phyloP scores from a whole-genome alignment of 768 basidiomycete genomes.

The Sarcodon sp. region DNA sequence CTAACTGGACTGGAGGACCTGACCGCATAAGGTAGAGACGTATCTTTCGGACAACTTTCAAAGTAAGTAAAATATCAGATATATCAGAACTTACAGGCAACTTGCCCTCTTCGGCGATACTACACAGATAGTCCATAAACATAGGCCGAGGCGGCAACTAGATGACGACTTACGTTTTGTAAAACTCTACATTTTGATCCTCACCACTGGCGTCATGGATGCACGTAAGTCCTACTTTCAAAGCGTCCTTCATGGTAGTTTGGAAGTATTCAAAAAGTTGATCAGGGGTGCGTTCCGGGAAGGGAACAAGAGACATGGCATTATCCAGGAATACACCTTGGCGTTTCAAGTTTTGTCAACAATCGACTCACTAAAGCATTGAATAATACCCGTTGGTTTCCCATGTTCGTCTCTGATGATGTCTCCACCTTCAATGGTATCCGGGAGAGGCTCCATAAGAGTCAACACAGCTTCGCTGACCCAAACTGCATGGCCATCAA shows the following conservation, averaged over 20 bases:
- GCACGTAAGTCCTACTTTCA: constrained; percentile 71
- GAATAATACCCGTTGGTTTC: constrained; percentile 48
- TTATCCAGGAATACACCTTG: constrained; percentile 76
- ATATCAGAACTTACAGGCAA: constrained; percentile 42
- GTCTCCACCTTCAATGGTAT: constrained; percentile 54
- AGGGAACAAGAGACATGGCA: constrained; percentile 65
- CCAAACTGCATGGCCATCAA: constrained; percentile 85
- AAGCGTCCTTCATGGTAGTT: constrained; percentile 51
- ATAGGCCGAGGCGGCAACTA: not conserved
- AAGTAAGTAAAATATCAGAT: not conserved
- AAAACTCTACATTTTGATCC: constrained; percentile 46
- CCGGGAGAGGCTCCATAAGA: constrained; percentile 17
- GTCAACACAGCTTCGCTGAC: constrained; percentile 65
- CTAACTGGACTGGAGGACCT: constrained; percentile 18
- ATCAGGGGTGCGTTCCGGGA: constrained; percentile 44
- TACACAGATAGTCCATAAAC: constrained; percentile 16
- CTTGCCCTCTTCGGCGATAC: constrained; percentile 53
- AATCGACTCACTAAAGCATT: not conserved
- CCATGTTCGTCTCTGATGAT: constrained; percentile 54
- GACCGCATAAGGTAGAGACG: constrained; percentile 52
- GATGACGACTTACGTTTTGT: constrained; percentile 34
- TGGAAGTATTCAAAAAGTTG: constrained; percentile 52
- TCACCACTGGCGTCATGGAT: constrained; percentile 71
- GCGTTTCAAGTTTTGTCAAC: not conserved
- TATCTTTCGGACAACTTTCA: constrained; percentile 20